Base-by-base conservation (phyloP, 371 early-diverging fungal genomes). In the Saksenaea vasiformis region DNA sequence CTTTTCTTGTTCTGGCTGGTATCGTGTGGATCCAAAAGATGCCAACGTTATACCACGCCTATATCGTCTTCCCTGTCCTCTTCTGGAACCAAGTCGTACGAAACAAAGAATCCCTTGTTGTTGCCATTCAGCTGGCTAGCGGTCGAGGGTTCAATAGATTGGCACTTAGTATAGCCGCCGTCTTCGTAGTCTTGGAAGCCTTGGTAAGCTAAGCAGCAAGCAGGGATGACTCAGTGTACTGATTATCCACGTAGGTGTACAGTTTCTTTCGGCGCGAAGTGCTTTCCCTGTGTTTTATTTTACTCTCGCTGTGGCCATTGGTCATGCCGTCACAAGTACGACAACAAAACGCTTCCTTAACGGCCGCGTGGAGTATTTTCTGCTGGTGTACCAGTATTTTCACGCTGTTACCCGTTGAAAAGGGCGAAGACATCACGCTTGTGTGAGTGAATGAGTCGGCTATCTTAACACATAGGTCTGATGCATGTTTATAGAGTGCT, bases 321-420 rank as follows among this genome's bases (percentile, higher is more conserved):
- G 60, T 79, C 0, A 77, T 87, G 65, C 73, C 92, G 7, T 54
- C 70, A 5, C 68, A 68, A 9, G 75, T 93, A 61, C 76, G 83
- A 27, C 73, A 73, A 14, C 69, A 83, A 64, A 3, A 38, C 67
- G 28, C 68, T 86, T 10, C 64, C 85, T 54, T 77, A 0, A 58
- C 81, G 3, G 24, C 36, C 0, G 58, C 54, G 5, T 97, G 96
- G 96, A 66, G 77, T 0, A 36, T 80, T 0, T 76, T 84, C 10
- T 94, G 95, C 61, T 51, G 90, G 3, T 70, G 78, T 53, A 92
- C 91, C 1, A 90, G 93, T 61, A 69, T 92, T 11, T 97, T 97
- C 67, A 92, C 94, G 0, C 69, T 94, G 56, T 77, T 95, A 35
- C 95, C 96, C 0, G 95, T 94, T 8, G 95, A 95, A 65, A 90